Evolutionary conservation across 805 yeast species (phyloP), one percentile per base, ranked within the genome.

Genomic region (Yarrowia yakushimensis): DNA sequence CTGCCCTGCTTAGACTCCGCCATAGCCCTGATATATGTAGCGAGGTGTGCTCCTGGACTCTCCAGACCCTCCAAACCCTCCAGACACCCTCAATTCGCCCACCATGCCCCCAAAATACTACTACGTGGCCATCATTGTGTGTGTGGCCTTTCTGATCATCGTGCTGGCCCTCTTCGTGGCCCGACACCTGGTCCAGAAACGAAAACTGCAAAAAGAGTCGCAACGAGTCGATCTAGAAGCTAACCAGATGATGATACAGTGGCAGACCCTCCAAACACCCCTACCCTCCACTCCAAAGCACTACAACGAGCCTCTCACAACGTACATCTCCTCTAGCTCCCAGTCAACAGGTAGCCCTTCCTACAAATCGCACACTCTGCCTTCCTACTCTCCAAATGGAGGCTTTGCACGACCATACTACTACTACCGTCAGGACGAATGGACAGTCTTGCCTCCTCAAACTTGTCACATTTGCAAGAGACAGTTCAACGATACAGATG

Each of bases 111-210:
- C 54, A 3, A 15, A 30, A 48, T 48, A 48, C 55, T 48, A 48
- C 39, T 48, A 22, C 34, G 55, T 48, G 28, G 55, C 55, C 9
- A 48, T 48, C 39, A 48, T 48, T 10, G 55, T 48, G 30, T 27
- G 37, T 31, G 55, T 48, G 55, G 39, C 31, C 20, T 31, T 48
- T 15, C 28, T 48, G 11, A 30, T 48, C 15, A 13, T 33, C 8
- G 27, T 46, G 2, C 39, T 48, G 18, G 15, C 9, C 6, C 15
- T 20, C 37, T 46, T 22, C 55, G 20, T 9, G 22, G 3, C 15
- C 7, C 27, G 55, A 10, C 55, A 48, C 28, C n/a, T n/a, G 1
- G 27, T 33, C 3, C 39, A 31, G 23, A 48, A 48, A 23, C 27
- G 55, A 22, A 13, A 30, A 48, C 52, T 28, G 17, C 13, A 20